Evolutionary conservation across 306 rosid species (phyloP).

Genomic region (Cicer judaicum): DNA sequence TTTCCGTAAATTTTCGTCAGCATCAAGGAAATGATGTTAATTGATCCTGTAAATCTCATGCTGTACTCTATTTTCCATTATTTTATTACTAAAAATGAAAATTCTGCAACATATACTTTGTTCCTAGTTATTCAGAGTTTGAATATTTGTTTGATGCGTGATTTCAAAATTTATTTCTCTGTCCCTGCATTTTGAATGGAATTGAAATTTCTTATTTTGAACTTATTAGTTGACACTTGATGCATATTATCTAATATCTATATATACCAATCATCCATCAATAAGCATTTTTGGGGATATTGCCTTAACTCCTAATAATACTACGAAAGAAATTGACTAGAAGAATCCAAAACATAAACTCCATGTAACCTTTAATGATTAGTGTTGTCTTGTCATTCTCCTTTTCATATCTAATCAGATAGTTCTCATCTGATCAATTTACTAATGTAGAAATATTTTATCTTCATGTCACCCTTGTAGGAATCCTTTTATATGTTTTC

Average conservation of each 20-base stretch:
- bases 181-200: neutral
- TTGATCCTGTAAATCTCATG: neutral
- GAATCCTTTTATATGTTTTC: constrained; percentile 27
- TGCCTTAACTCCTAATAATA: neutral
- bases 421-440: constrained; percentile 10
- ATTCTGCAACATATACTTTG: neutral
- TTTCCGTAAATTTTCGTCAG: neutral
- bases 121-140: constrained; percentile 9
- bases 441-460: neutral
- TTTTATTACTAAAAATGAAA: neutral
- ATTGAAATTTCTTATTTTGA: neutral
- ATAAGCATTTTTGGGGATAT: constrained; percentile 12
- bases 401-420: neutral
- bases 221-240: constrained; percentile 2
- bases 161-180: neutral
- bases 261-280: constrained; percentile 17
- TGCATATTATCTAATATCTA: neutral
- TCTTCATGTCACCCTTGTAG: neutral
- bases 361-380: constrained; percentile 4
- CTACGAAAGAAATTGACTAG: neutral
- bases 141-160: constrained; percentile 16
- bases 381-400: constrained; percentile 4
- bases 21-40: constrained; percentile 6
- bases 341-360: neutral
- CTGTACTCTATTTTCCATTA: neutral